Conservation (phyloP, 2,329 filamentous ascomycete genomes). For the Thielaviopsis musarum region DNA sequence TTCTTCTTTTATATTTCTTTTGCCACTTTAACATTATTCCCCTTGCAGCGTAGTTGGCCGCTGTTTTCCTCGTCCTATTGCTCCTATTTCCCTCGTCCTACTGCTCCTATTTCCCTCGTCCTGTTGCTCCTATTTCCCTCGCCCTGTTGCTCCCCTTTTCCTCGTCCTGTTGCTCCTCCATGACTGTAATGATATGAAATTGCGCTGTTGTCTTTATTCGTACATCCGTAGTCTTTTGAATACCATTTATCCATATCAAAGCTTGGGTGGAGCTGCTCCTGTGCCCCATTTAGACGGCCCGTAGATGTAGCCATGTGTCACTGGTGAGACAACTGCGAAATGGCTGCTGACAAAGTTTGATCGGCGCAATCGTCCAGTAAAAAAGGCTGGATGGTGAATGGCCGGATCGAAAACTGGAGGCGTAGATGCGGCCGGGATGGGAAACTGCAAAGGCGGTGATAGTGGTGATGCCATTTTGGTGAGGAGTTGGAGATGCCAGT, state of each 20-base stretch:
- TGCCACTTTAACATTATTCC: not conserved
- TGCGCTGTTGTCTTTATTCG: not conserved
- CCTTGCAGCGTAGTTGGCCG: not conserved
- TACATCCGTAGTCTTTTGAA: not conserved
- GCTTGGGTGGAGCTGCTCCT: not conserved
- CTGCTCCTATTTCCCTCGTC: not conserved
- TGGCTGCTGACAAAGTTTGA: not conserved
- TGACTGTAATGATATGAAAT: not conserved
- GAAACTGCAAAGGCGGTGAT: not conserved
- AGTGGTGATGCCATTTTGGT: not conserved
- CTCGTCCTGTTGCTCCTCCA: not conserved
- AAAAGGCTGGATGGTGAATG: constrained; percentile 9
- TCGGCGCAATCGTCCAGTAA: constrained; percentile 1
- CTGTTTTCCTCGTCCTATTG: not conserved
- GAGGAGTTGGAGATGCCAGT: not conserved
- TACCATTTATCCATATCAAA: not conserved
- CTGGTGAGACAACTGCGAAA: not conserved
- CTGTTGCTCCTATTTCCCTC: not conserved
- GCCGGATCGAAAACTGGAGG: constrained; percentile 5
- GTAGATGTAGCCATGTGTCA: constrained; percentile 8
- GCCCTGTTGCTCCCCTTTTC: not conserved
- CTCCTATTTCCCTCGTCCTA: too few species aligned
- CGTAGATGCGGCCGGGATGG: not conserved
- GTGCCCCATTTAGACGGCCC: not conserved
- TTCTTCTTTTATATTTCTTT: not conserved